Base-by-base conservation (phyloP, 2,329 filamentous ascomycete species). In the Teratosphaeriaceae sp. region DNA sequence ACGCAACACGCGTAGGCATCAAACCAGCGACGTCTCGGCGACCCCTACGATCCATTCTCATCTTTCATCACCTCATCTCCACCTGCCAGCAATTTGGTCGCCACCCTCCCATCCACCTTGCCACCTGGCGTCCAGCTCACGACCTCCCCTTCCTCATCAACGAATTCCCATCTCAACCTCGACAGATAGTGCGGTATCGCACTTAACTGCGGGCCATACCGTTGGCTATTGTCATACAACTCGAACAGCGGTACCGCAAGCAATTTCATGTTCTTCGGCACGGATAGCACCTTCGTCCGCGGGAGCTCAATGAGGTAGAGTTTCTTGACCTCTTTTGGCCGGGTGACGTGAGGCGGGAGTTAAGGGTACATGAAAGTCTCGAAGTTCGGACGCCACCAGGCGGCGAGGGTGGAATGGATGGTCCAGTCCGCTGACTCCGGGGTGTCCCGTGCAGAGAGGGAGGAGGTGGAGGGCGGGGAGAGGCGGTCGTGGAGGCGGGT, bases 291-390 rank as follows among this genome's bases (percentile, higher is more conserved):
- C 71, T 96, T 97, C 56, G 84, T 88, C 65, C 88, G 81, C 0
- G 92, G 92, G 21, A 98, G 73, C 64, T 95, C 87, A 53, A 98
- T 95, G 49, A 97, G 88, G 68, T 97, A 98, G 31, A 97, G 76
- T 75, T 98, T 98, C 75, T 98, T 98, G 73, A 90, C 95, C 72
- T 98, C 92, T 73, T 98, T 98, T 6, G 92, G 92, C 40, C 92
- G 76, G 15, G 90, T 96, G 49, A 96, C 88, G 69, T 98, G 92
- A 15, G 89, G 88, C 6, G 92, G 92, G 44, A 97, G 84, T 67
- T 96, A 98, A 1, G 92, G 92, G 65, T 98, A 98, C 88, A 98
- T 96, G 74, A 97, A 97, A 2, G 92, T 97, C 74, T 98, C 92
- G 64, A 97, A 96, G 72, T 97, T 98, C 42, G 92, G 92, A 45